A percentile compares a stretch with the other conserved stretches of the same genome.
phyloP scores from a whole-genome alignment of 108 stramenopile genomes.

The Nannochloropsis oceanica region DNA sequence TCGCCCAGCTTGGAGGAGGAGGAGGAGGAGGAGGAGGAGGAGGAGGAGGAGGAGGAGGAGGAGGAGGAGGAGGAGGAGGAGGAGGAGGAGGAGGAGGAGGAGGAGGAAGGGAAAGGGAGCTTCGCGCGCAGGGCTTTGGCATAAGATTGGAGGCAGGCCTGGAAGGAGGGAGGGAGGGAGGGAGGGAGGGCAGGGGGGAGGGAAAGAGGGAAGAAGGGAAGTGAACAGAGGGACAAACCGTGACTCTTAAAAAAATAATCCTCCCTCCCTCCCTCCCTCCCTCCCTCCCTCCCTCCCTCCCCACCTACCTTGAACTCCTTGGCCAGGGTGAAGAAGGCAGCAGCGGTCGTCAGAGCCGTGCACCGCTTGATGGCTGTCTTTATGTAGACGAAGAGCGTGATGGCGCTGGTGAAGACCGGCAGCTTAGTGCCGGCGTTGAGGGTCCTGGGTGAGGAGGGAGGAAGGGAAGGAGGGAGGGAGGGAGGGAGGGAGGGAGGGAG shows the following conservation, averaged over 20 bases:
- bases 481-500: background rate
- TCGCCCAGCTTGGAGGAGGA: constrained; percentile 37
- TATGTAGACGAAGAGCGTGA: constrained; percentile 86
- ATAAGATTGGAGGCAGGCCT: constrained; percentile 30
- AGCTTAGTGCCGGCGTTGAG: constrained; percentile 72
- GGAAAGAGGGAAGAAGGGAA: background rate
- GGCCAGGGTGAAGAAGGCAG: constrained; percentile 77
- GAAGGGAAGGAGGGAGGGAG: background rate
- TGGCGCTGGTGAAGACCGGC: constrained; percentile 78
- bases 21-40: background rate
- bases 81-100: too few relatives aligned
- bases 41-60: background rate
- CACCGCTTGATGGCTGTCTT: constrained; percentile 80
- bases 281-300: constrained; percentile 1
- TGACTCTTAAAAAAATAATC: background rate
- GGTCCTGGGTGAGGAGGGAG: background rate
- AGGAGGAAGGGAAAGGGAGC: too few relatives aligned
- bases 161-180: background rate
- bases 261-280: background rate
- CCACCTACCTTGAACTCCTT: constrained; percentile 68
- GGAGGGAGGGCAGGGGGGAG: background rate
- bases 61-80: too few relatives aligned
- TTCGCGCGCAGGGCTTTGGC: constrained; percentile 59
- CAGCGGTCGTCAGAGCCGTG: constrained; percentile 80
- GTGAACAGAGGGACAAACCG: background rate